Conservation (phyloP, 2,329 filamentous ascomycete species). For the Trichoderma sp. region DNA sequence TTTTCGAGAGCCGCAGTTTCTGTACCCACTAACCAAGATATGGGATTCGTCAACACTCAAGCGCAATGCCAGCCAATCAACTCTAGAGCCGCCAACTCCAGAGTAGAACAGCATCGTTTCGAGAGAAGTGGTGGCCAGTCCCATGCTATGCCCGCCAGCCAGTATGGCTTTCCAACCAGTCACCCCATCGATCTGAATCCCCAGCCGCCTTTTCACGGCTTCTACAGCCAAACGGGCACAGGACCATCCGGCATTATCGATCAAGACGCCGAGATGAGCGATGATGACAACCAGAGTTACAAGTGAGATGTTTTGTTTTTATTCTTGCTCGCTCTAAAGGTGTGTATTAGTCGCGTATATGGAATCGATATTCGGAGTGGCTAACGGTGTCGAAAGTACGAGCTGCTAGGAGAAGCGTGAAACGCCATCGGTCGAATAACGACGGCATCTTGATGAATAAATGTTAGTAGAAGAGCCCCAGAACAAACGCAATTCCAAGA, state of each 20-base stretch:
- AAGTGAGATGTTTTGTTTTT: background rate
- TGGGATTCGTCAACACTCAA: background rate
- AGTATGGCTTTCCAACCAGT: background rate
- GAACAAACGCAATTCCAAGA: background rate
- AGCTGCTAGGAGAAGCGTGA: background rate
- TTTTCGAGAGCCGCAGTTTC: background rate
- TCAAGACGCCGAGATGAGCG: conserved; percentile 15
- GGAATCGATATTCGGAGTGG: background rate
- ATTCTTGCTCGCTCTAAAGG: background rate
- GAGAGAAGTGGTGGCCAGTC: background rate
- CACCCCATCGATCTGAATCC: background rate
- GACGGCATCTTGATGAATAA: background rate
- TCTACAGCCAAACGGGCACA: background rate
- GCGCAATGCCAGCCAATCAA: background rate
- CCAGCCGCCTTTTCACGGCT: background rate
- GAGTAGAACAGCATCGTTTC: background rate
- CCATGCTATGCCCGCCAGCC: conserved; percentile 18
- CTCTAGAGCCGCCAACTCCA: background rate
- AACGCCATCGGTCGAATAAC: background rate
- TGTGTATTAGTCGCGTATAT: background rate
- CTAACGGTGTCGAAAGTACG: background rate
- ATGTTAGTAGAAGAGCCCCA: background rate
- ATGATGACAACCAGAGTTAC: background rate
- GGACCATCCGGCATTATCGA: background rate
- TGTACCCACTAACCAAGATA: background rate